phyloP scores from a whole-genome alignment of 192 early-diverging fungal species.

The Allomyces macrogynus region DNA sequence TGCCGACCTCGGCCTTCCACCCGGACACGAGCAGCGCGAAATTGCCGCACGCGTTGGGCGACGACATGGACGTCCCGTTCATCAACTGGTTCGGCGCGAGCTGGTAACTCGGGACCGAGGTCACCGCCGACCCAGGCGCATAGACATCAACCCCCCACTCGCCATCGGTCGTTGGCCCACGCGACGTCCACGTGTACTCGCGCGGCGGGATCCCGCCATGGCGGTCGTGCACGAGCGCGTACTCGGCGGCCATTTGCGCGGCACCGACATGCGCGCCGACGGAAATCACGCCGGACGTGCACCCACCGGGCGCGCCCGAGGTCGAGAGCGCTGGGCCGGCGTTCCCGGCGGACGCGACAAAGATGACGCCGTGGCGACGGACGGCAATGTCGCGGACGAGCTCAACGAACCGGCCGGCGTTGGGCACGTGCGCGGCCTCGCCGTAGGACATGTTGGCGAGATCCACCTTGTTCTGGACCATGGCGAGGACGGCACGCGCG shows the following conservation, averaged over 20 bases:
- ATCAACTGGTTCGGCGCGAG: slow-evolving; percentile 43
- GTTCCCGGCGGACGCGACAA: slow-evolving; percentile 81
- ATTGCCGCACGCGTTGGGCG: slow-evolving; percentile 79
- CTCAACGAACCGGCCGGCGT: slow-evolving; percentile 61
- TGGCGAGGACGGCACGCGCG: slow-evolving; percentile 57
- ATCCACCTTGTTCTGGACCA: slow-evolving; percentile 41
- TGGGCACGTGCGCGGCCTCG: slow-evolving; percentile 46
- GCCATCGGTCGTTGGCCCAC: slow-evolving; percentile 73
- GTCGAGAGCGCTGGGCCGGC: slow-evolving; percentile 75
- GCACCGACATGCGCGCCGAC: slow-evolving; percentile 81
- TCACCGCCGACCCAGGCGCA: slow-evolving; percentile 81
- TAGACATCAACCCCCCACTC: slow-evolving; percentile 54
- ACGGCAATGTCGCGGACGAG: slow-evolving; percentile 62
- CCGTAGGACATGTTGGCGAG: slow-evolving; percentile 79
- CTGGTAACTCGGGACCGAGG: slow-evolving; percentile 67
- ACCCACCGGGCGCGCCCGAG: slow-evolving; percentile 62
- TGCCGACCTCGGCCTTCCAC: slow-evolving; percentile 39
- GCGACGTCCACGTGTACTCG: slow-evolving; percentile 65
- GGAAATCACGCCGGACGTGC: slow-evolving; percentile 47
- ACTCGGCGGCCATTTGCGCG: slow-evolving; percentile 67
- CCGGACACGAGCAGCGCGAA: slow-evolving; percentile 66
- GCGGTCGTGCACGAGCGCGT: slow-evolving; percentile 58
- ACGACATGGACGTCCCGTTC: slow-evolving; percentile 94
- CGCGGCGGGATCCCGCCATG: slow-evolving; percentile 32
- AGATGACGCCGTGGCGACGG: slow-evolving; percentile 55